Evolutionary conservation across 2,329 filamentous ascomycete species (phyloP).

Genomic region (Cytospora schulzeri): DNA sequence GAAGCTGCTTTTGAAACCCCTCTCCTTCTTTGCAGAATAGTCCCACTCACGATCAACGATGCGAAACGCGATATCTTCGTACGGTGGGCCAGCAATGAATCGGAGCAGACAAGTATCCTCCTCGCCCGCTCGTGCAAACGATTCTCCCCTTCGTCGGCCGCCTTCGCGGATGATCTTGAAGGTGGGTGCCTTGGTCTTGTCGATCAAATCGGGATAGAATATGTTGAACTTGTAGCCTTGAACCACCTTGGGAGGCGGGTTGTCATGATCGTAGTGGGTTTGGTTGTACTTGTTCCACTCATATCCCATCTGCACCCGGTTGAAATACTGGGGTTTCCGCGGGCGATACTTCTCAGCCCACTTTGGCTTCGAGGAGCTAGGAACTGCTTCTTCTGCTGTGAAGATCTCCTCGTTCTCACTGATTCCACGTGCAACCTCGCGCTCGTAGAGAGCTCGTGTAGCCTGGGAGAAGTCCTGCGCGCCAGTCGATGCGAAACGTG

Average conservation of each 20-base stretch:
- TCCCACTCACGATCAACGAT: conserved; percentile 99
- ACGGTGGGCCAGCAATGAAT: conserved; percentile 92
- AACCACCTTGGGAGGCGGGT: conserved; percentile 95
- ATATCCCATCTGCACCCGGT: conserved; percentile 97
- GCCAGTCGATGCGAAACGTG: conserved; percentile 68
- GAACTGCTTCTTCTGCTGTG: conserved; percentile 80
- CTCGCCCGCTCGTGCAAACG: conserved; percentile 89
- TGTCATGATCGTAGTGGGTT: conserved; percentile 98
- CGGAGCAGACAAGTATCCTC: conserved; percentile 96
- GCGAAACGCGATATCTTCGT: conserved; percentile 94
- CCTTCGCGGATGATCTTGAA: conserved; percentile 95
- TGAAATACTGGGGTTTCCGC: conserved; percentile 95
- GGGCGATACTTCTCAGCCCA: conserved; percentile 87
- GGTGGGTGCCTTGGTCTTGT: conserved; percentile 91
- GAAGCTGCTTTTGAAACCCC: conserved; percentile 94
- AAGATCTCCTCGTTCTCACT: conserved; percentile 96
- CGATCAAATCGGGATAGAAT: conserved; percentile 96
- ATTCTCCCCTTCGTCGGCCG: conserved; percentile 85
- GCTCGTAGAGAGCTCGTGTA: conserved; percentile 86
- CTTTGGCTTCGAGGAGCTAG: conserved; percentile 63
- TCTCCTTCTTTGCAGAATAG: conserved; percentile 91
- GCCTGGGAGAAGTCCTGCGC: conserved; percentile 84
- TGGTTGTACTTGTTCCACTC: conserved; percentile 99
- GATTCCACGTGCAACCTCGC: conserved; percentile 88
- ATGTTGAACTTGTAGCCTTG: conserved; percentile 99